phyloP scores from a whole-genome alignment of 148 eudicot species.

The Hydrangea macrophylla region DNA sequence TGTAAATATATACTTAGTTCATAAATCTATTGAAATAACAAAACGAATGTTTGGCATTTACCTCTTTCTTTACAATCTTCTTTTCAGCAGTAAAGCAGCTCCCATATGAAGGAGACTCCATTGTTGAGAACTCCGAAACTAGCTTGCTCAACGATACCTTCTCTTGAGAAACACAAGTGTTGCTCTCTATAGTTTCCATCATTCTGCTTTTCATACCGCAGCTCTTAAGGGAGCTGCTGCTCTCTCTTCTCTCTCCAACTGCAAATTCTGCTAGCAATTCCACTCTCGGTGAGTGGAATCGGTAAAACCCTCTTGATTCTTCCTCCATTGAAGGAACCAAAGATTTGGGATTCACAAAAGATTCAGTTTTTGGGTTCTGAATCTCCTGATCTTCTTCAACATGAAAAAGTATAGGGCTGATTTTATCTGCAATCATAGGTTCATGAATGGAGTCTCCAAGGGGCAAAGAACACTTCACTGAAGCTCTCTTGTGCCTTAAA shows the following conservation, averaged over 20 bases:
- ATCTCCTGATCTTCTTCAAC: slow-evolving; percentile 16
- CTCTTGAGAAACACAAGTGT: not conserved
- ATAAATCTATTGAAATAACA: not conserved
- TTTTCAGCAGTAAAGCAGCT: slow-evolving; percentile 28
- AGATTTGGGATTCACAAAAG: slow-evolving; percentile 5
- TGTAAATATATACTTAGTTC: too few species aligned
- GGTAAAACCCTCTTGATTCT: slow-evolving; percentile 10
- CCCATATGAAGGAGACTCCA: slow-evolving; percentile 30
- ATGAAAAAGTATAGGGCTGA: not conserved
- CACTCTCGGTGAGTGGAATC: slow-evolving; percentile 30
- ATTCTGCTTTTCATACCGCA: slow-evolving; percentile 6
- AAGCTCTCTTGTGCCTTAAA: slow-evolving; percentile 18
- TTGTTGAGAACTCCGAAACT: slow-evolving; percentile 11
- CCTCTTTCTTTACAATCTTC: slow-evolving; percentile 37
- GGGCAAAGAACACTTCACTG: slow-evolving; percentile 4
- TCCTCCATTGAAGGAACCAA: slow-evolving; percentile 7
- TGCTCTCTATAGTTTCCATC: slow-evolving; percentile 18
- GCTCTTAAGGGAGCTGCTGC: slow-evolving; percentile 15
- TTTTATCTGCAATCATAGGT: slow-evolving; percentile 5
- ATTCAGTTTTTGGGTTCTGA: slow-evolving; percentile 12
- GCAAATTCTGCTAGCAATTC: slow-evolving; percentile 47
- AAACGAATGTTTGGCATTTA: not conserved
- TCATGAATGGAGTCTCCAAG: slow-evolving; percentile 8
- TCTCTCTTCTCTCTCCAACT: slow-evolving; percentile 27
- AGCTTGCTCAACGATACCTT: slow-evolving; percentile 8